Percentiles rank a stretch among this genome's conserved stretches.
phyloP scores from a whole-genome alignment of 768 basidiomycete species.

The Boletus rex-veris region DNA sequence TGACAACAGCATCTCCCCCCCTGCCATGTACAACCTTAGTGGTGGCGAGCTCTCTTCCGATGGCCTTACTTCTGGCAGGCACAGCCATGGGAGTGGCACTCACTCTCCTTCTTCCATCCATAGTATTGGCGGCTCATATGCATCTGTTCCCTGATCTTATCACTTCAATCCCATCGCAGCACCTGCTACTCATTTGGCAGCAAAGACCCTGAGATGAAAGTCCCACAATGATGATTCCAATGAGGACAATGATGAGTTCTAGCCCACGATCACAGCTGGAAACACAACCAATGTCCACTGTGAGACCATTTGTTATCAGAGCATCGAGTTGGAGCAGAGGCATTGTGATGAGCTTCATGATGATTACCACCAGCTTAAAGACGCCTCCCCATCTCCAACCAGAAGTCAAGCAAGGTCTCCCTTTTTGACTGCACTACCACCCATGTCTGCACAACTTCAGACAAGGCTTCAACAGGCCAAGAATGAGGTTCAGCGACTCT shows the following conservation, averaged over 20 bases:
- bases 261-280: conserved; percentile 44
- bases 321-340: conserved; percentile 91
- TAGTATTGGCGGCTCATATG: conserved; percentile 49
- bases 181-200: conserved; percentile 48
- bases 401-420: conserved; percentile 91
- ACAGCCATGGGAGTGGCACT: conserved; percentile 68
- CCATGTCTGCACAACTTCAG: conserved; percentile 60
- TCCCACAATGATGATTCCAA: conserved; percentile 64
- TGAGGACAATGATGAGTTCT: conserved; percentile 74
- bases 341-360: conserved; percentile 90
- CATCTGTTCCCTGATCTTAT: conserved; percentile 68
- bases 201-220: conserved; percentile 47
- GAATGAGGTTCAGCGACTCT: conserved; percentile 74
- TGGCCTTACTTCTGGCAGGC: conserved; percentile 57
- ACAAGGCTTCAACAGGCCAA: conserved; percentile 74
- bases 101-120: conserved; percentile 47
- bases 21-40: conserved; percentile 66
- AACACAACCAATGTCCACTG: conserved; percentile 67
- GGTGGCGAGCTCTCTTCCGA: conserved; percentile 75
- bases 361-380: conserved; percentile 87
- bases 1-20: conserved; percentile 64
- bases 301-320: conserved; percentile 86
- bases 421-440: conserved; percentile 84
- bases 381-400: conserved; percentile 87
- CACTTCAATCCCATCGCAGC: conserved; percentile 72